Percentiles rank a stretch among this genome's conserved stretches.
Conservation (phyloP, 768 basidiomycete species). For the Podaxis pistillaris region DNA sequence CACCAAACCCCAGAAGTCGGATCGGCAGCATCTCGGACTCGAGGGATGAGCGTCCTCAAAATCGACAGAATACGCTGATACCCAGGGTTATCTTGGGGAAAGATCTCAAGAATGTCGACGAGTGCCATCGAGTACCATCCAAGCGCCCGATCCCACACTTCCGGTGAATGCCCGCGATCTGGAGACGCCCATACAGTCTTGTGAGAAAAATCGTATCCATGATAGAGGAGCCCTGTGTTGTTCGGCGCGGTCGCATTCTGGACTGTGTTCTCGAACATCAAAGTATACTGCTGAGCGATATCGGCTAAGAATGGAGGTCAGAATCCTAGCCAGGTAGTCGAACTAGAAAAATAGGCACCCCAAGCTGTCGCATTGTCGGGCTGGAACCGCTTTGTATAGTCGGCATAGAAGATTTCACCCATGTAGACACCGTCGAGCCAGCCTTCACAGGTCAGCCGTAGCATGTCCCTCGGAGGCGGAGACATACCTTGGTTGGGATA, state of each 20-base stretch:
- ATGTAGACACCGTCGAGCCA: constrained; percentile 49
- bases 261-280: constrained; percentile 43
- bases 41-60: constrained; percentile 33
- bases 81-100: constrained; percentile 30
- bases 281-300: constrained; percentile 38
- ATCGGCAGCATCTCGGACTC: constrained; percentile 38
- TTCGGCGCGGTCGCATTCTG: constrained; percentile 37
- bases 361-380: constrained; percentile 35
- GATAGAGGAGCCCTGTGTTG: constrained; percentile 43
- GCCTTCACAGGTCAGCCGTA: constrained; percentile 23
- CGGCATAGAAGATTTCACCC: constrained; percentile 44
- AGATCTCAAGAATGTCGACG: constrained; percentile 41
- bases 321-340: not conserved
- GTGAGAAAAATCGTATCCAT: constrained; percentile 48
- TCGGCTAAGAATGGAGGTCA: constrained; percentile 26
- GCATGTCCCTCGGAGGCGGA: not conserved
- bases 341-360: constrained; percentile 24
- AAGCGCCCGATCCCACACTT: constrained; percentile 48
- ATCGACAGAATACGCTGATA: constrained; percentile 30
- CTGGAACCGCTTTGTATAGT: constrained; percentile 37
- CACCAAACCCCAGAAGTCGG: constrained; percentile 42
- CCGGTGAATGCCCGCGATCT: constrained; percentile 45
- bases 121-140: constrained; percentile 51
- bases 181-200: constrained; percentile 42
- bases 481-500: constrained; percentile 41